Base-by-base conservation (phyloP, 345 rosid species). In the Aethionema arabicum region DNA sequence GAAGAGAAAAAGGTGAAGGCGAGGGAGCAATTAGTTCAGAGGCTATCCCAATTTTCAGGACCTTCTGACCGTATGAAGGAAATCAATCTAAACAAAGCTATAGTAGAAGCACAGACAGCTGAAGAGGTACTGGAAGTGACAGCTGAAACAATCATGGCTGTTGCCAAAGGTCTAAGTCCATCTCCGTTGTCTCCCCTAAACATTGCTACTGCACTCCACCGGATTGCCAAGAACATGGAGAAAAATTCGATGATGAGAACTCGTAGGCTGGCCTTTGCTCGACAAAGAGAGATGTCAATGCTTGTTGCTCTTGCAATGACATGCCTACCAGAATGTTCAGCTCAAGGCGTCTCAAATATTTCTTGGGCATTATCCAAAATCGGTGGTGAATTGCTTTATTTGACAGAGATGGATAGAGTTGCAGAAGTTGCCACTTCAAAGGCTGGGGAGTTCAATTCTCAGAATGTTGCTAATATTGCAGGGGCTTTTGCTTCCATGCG, bases 221-320 rank as follows among this genome's bases (percentile, higher is more conserved):
- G 96, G 47, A 87, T 92, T 61, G 95, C 95, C 41, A 89, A 85
- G 86, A 89, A 84, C 76, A 89, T 92, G 96, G 98, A 92, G 81
- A 84, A 87, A 75, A 86, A 82, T 47, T 87, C 91, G 0, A 89
- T 89, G 96, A 59, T 64, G 70, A 82, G 59, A 63, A 72, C 83
- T 49, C 92, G 69, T 39, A 76, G 95, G 75, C 64, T 92, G 65
- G 84, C 91, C 44, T 81, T 87, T 45, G 76, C 98, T 40, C 82
- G 95, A 50, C 87, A 79, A 51, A 87, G 86, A 49, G 98, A 92
- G 82, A 82, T 92, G 95, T 87, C 96, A 0, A 87, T 92, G 88
- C 89, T 92, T 46, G 86, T 89, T 33, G 89, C 93, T 46, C 72
- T 87, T 61, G 91, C 93, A 35, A 85, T 89, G 93, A 78, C 83